Percentiles rank a stretch among this genome's conserved stretches.
Evolutionary conservation across 345 rosid genomes (phyloP).

Genomic region (Arabis hirsuta): DNA sequence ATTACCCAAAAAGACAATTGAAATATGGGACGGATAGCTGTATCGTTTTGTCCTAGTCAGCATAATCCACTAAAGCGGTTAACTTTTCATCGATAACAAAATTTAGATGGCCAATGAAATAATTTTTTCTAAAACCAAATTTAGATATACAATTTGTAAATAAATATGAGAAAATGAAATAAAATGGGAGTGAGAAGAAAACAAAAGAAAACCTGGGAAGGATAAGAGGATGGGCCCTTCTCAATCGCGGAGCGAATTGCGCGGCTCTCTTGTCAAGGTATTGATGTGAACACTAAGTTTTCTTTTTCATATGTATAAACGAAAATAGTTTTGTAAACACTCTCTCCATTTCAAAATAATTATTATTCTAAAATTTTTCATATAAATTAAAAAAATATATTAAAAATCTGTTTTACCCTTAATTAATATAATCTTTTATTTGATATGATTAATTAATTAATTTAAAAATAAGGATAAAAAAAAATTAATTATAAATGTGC

Average conservation of each 20-base stretch:
- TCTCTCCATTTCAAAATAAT: too few relatives aligned
- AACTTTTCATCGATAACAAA: background rate
- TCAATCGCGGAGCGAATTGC: slow-evolving; percentile 47
- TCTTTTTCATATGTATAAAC: too few relatives aligned
- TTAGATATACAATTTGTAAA: background rate
- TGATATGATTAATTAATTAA: too few relatives aligned
- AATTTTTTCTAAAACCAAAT: background rate
- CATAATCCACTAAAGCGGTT: background rate
- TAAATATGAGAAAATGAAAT: background rate
- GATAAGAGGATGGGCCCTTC: slow-evolving; percentile 39
- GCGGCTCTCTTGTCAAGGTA: slow-evolving; percentile 41
- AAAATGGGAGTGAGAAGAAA: slow-evolving; percentile 13
- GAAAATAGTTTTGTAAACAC: background rate
- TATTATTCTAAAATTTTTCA: too few relatives aligned
- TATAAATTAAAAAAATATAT: too few relatives aligned
- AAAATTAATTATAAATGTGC: too few relatives aligned
- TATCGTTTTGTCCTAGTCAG: slow-evolving; percentile 10
- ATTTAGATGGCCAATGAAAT: background rate
- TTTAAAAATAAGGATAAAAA: too few relatives aligned
- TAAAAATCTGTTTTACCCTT: too few relatives aligned
- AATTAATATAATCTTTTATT: too few relatives aligned
- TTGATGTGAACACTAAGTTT: slow-evolving; percentile 35
- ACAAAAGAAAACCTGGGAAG: slow-evolving; percentile 43
- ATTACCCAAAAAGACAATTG: background rate
- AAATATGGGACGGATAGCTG: slow-evolving; percentile 8